phyloP scores from a whole-genome alignment of 768 basidiomycete genomes.

The Cystofilobasidium macerans region DNA sequence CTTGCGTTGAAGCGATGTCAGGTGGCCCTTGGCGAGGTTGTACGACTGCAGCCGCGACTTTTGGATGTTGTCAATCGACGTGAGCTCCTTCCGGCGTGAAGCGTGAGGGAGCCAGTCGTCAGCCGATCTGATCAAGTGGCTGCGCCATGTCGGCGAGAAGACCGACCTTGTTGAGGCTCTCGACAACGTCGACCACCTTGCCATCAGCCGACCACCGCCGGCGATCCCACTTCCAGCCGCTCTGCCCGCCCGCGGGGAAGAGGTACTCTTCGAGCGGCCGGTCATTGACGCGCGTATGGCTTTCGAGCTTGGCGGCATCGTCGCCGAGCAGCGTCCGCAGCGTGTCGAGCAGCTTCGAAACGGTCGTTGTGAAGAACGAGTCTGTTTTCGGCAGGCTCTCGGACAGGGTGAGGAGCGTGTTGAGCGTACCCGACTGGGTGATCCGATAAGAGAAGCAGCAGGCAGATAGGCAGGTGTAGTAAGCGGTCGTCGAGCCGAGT shows the following conservation, averaged over 20 bases:
- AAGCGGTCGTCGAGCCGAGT: background rate
- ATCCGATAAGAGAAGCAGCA: background rate
- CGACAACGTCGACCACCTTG: slow-evolving; percentile 71
- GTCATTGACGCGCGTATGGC: slow-evolving; percentile 53
- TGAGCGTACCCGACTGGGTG: slow-evolving; percentile 78
- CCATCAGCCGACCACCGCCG: slow-evolving; percentile 77
- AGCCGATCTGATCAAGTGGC: background rate
- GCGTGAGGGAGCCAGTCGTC: background rate
- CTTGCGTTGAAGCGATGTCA: slow-evolving; percentile 87
- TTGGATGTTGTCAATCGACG: slow-evolving; percentile 84
- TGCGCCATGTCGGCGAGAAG: background rate
- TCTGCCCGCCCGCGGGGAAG: slow-evolving; percentile 39
- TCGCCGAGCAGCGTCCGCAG: slow-evolving; percentile 82
- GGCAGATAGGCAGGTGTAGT: background rate
- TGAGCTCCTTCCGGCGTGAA: slow-evolving; percentile 60
- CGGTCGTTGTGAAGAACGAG: slow-evolving; percentile 66
- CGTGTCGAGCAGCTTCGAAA: slow-evolving; percentile 89
- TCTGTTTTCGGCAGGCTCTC: slow-evolving; percentile 91
- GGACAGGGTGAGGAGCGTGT: slow-evolving; percentile 72
- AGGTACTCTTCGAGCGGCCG: slow-evolving; percentile 66
- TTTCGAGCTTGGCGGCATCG: slow-evolving; percentile 43
- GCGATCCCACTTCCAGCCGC: slow-evolving; percentile 83
- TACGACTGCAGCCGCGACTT: slow-evolving; percentile 84
- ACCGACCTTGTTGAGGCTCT: slow-evolving; percentile 67
- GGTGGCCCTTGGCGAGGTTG: slow-evolving; percentile 82